Evolutionary conservation across 2,329 filamentous ascomycete species (phyloP).

Genomic region (Tolypocladium ovalisporum): DNA sequence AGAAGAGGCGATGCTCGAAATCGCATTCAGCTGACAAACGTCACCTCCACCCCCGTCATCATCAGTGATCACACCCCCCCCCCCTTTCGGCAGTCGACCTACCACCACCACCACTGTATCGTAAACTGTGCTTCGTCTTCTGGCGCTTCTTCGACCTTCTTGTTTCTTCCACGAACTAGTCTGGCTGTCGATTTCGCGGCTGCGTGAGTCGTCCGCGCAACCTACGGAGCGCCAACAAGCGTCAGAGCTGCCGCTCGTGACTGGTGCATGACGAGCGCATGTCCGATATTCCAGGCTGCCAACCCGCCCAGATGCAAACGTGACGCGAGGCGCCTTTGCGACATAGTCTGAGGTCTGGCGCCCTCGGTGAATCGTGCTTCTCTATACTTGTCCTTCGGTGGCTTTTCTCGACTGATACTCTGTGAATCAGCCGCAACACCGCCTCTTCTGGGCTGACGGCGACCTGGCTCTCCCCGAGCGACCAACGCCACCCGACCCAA

Average conservation of each 20-base stretch:
- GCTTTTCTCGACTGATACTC: background rate
- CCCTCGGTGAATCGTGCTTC: background rate
- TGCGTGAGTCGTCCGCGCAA: background rate
- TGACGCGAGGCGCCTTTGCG: background rate
- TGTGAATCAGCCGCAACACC: background rate
- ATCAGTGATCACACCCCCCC: too few relatives aligned
- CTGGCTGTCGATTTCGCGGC: background rate
- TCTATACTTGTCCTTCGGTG: background rate
- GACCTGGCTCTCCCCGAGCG: background rate
- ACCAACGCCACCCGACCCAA: background rate
- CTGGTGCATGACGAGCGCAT: background rate
- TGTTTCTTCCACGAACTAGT: background rate
- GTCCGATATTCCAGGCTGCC: background rate
- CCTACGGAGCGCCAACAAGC: background rate
- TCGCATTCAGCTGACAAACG: constrained; percentile 4
- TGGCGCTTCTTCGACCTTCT: background rate
- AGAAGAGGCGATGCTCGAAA: background rate
- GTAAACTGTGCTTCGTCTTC: background rate
- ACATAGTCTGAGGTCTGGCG: background rate
- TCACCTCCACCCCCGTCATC: background rate
- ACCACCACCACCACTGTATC: background rate
- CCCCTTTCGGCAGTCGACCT: background rate
- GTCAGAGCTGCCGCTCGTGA: background rate
- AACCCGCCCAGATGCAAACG: background rate
- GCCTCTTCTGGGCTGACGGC: background rate